Percentiles rank a stretch among this genome's conserved stretches.
Evolutionary conservation across 331 rosid species (phyloP).

Genomic region (Rhamnella rubrinervis): DNA sequence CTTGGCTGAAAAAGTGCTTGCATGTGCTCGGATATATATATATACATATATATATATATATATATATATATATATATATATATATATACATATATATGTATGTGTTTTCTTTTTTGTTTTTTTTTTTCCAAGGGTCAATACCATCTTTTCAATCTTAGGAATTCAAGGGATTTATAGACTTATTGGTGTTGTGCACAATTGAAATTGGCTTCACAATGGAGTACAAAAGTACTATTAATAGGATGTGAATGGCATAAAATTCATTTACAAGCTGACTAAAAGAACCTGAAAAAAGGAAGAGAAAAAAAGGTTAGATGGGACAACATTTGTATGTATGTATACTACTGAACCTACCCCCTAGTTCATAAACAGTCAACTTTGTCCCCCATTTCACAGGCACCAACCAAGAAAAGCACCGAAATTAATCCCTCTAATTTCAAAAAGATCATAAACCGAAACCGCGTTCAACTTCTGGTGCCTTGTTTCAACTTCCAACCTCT

Average conservation of each 20-base stretch:
- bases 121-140: too few relatives aligned
- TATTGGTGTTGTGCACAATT: too few relatives aligned
- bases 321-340: constrained; percentile 3
- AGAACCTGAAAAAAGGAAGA: neutral
- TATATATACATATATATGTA: too few relatives aligned
- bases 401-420: neutral
- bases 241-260: constrained; percentile 22
- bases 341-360: constrained; percentile 1
- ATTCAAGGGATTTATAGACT: too few relatives aligned
- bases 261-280: neutral
- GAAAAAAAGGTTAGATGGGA: constrained; percentile 15
- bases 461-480: constrained; percentile 23
- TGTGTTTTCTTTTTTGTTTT: too few relatives aligned
- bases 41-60: too few relatives aligned
- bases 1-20: too few relatives aligned
- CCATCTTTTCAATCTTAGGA: too few relatives aligned
- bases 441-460: constrained; percentile 21
- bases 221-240: neutral
- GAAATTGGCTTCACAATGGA: neutral
- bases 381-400: constrained; percentile 32
- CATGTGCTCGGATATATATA: too few relatives aligned
- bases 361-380: constrained; percentile 11
- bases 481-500: constrained; percentile 12
- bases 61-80: too few relatives aligned
- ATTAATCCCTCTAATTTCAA: constrained; percentile 1